These are phyloP conservation scores for Penicillium odoratum DNA, from an alignment of 495 filamentous ascomycete genomes.

Conservation along the genomic window DNA sequence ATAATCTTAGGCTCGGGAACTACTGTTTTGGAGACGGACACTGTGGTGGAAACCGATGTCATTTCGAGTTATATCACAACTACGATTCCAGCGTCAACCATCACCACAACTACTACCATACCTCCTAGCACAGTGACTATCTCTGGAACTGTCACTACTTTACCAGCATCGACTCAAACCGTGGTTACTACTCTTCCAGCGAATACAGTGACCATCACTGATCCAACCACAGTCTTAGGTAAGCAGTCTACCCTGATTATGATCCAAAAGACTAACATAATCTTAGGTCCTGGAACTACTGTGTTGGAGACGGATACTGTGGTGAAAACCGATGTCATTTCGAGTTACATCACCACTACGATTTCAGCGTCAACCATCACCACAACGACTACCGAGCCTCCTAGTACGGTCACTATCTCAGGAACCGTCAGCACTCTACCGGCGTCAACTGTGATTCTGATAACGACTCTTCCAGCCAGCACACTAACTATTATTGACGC, in stretches of 20 bases:
- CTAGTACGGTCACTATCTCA: constrained; percentile 3
- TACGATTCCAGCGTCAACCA: constrained; percentile 1
- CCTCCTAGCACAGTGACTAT: constrained; percentile 6
- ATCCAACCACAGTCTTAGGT: background rate
- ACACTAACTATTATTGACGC: background rate
- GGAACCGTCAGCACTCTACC: constrained; percentile 2
- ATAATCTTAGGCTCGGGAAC: background rate
- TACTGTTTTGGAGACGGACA: background rate
- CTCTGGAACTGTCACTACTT: constrained; percentile 3
- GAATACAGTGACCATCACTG: constrained; percentile 1
- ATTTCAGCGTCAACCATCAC: constrained; percentile 1
- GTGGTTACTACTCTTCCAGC: background rate
- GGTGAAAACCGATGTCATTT: background rate
- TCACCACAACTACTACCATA: constrained; percentile 3
- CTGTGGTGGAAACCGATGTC: background rate
- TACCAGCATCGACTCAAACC: constrained; percentile 1
- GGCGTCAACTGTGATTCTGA: background rate
- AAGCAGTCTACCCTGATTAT: background rate
- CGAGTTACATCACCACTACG: background rate
- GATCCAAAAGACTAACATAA: background rate
- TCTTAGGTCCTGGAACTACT: background rate
- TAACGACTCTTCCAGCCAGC: background rate
- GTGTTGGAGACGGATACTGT: background rate
- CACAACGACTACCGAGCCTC: constrained; percentile 4
- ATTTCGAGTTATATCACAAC: background rate